Evolutionary conservation across 495 filamentous ascomycete species (phyloP).

Genomic region (Lasiosphaeriaceae sp.): DNA sequence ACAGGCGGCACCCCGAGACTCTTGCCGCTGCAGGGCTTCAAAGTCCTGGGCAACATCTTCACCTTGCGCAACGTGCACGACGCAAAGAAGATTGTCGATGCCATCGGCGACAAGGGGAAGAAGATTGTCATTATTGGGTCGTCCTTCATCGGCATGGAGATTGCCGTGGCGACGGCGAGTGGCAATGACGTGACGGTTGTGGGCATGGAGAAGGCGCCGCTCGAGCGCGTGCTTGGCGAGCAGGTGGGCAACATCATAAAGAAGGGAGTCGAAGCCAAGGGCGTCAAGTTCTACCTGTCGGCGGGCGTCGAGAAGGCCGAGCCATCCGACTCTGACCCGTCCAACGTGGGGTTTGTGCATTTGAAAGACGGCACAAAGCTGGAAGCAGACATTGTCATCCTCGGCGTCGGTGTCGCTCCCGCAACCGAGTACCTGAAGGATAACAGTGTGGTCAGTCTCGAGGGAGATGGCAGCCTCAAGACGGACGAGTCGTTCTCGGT

Average conservation of each 20-base stretch:
- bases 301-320: slow-evolving; percentile 78
- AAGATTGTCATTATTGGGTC: slow-evolving; percentile 89
- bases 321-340: slow-evolving; percentile 57
- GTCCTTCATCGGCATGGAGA: slow-evolving; percentile 96
- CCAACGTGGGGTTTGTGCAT: slow-evolving; percentile 71
- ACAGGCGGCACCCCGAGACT: slow-evolving; percentile 75
- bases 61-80: slow-evolving; percentile 70
- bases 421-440: slow-evolving; percentile 80
- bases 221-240: slow-evolving; percentile 84
- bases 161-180: slow-evolving; percentile 70
- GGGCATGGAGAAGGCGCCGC: slow-evolving; percentile 83
- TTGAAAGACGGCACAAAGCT: slow-evolving; percentile 85
- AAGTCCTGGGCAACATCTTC: slow-evolving; percentile 83
- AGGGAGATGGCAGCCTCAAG: slow-evolving; percentile 75
- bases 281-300: slow-evolving; percentile 79
- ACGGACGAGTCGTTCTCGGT: slow-evolving; percentile 77
- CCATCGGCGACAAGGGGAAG: slow-evolving; percentile 79
- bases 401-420: slow-evolving; percentile 84
- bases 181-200: slow-evolving; percentile 81
- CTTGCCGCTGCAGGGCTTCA: slow-evolving; percentile 82
- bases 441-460: slow-evolving; percentile 61
- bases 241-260: slow-evolving; percentile 79
- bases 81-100: slow-evolving; percentile 67
- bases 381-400: slow-evolving; percentile 82
- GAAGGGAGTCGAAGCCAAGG: slow-evolving; percentile 71